A percentile compares a stretch with the other conserved stretches of the same genome.
Evolutionary conservation across 176 grass and related monocot species (phyloP).

Genomic region (Hsuehochloa calcarea): DNA sequence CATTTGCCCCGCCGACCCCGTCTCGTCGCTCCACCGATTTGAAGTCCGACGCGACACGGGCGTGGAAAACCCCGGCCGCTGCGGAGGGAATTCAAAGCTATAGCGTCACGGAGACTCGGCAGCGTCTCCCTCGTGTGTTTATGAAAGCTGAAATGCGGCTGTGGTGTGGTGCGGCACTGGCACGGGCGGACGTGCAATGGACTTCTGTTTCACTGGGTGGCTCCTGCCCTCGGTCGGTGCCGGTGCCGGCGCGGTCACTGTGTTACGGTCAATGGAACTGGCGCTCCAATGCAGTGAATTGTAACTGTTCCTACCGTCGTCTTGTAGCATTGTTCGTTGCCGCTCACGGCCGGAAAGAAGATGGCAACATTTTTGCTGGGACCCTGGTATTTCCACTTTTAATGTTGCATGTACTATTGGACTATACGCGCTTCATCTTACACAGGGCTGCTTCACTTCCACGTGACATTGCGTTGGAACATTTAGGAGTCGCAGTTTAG

Average conservation of each 20-base stretch:
- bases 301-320: neutral
- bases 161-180: neutral
- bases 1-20: neutral
- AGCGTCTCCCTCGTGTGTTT: neutral
- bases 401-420: neutral
- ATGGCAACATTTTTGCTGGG: neutral
- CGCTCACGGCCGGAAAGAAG: neutral
- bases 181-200: neutral
- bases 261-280: neutral
- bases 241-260: slow-evolving; percentile 1
- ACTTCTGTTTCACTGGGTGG: neutral
- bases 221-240: neutral
- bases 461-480: neutral
- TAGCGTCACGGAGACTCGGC: neutral
- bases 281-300: neutral
- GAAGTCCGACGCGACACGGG: neutral
- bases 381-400: neutral
- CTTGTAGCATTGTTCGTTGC: neutral
- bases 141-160: neutral
- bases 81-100: neutral
- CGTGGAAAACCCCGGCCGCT: neutral
- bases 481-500: neutral
- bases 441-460: neutral
- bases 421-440: neutral
- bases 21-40: neutral